Evolutionary conservation across 164 flowering plant species (phyloP).

Genomic region (Brasenia schreberi): DNA sequence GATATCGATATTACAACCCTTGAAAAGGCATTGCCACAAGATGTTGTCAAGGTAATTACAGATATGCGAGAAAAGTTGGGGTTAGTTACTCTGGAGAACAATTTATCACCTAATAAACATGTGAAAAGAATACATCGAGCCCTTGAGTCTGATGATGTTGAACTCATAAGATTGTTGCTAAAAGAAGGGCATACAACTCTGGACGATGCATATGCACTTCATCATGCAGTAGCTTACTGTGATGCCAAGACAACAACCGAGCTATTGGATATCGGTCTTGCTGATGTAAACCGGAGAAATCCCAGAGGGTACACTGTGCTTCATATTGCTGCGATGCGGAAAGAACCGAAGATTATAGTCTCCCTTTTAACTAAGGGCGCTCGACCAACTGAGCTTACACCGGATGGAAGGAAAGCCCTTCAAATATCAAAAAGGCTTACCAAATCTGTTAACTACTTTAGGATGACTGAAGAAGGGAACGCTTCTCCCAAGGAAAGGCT

Average conservation of each 20-base stretch:
- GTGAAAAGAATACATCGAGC: conserved; percentile 78
- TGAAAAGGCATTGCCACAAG: conserved; percentile 47
- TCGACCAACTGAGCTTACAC: conserved; percentile 48
- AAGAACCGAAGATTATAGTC: conserved; percentile 74
- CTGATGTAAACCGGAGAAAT: conserved; percentile 64
- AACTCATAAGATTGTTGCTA: conserved; percentile 70
- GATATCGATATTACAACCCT: conserved; percentile 62
- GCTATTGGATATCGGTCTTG: conserved; percentile 70
- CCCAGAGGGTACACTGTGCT: conserved; percentile 65
- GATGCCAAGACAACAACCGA: conserved; percentile 74
- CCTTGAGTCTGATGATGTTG: conserved; percentile 89
- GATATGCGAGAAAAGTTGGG: conserved; percentile 35
- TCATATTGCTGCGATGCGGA: conserved; percentile 85
- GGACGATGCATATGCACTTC: conserved; percentile 78
- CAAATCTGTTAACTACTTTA: conserved; percentile 15
- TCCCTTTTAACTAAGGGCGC: conserved; percentile 89
- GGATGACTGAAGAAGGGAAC: conserved; percentile 45
- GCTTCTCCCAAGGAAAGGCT: conserved; percentile 62
- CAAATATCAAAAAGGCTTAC: conserved; percentile 78
- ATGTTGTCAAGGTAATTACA: conserved; percentile 41
- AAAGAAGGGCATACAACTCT: conserved; percentile 64
- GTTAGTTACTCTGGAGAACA: conserved; percentile 15
- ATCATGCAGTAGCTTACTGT: conserved; percentile 88
- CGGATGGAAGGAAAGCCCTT: conserved; percentile 80
- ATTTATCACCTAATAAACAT: conserved; percentile 53